Evolutionary conservation across 129 eudicot genomes (phyloP), one percentile per base, ranked within the genome.

Genomic region (Ambrosia artemisiifolia): DNA sequence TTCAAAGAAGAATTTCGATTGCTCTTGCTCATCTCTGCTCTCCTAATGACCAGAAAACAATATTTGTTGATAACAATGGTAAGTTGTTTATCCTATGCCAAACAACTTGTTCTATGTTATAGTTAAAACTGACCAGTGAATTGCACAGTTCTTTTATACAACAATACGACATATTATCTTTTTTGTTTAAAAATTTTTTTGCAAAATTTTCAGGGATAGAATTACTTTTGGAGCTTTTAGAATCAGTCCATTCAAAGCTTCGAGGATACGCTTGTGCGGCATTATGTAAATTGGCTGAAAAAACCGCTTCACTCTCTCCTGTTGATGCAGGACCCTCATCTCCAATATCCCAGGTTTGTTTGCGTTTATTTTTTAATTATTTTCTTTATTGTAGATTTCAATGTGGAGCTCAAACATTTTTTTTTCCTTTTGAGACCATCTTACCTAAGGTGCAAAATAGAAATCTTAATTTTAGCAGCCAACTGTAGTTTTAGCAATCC

Each of bases 11-110:
- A 24, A 76, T 95, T 76, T 86, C 90, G 34, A 79, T 90, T 79
- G 91, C 97, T 76, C 97, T 95, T 74, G 91, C 99, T 32, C 97
- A 90, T 82, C 91, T 95, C n/a, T 91, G 95, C 76, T 88, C 91
- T 11, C 87, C 97, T 5, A 82, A 86, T 33, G 94, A 90, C 81
- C 94, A 79, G 47, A 79, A 85, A 69, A 67, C 83, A 40, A 78
- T 95, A 57, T 95, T 88, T 69, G 67, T 88, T 28, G 95, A 90
- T 68, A 80, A 65, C 72, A 84, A 73, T 33, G 97, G 99, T 95
- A 88, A 72, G 11, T 48, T 46, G 49, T 38, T 67, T 48, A 20
- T 7, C 24, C 38, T 75, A 30, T 18, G 16, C 75, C 34, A 43
- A 10, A 49, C 8, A 16, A 28, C 24, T 5, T 38, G n/a, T 55